Evolutionary conservation across 805 yeast species (phyloP), one percentile per base, ranked within the genome.

Genomic region (Metschnikowia peoriensis): DNA sequence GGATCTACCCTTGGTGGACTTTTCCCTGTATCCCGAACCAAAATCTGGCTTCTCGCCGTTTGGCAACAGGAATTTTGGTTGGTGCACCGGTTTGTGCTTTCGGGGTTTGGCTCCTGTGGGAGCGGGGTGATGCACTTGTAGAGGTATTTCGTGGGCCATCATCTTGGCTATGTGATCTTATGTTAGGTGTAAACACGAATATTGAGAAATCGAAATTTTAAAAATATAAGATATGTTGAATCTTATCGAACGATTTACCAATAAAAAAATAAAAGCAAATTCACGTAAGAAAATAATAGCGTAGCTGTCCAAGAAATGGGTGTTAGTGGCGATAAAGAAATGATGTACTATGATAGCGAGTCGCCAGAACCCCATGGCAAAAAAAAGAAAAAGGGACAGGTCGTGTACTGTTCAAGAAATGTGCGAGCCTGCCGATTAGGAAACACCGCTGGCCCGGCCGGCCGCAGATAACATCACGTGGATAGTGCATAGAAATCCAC

Each of bases 141-240:
- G 48, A 38, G 75, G 72, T 56, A 65, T 50, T 58, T 70, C 74
- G 55, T 69, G 75, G 12, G 70, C 59, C 59, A 59, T 57, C 62
- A 59, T 59, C 39, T 44, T 57, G 47, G 41, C 49, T 15, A 34
- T 41, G 44, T 28, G 32, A 29, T 41, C 45, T 49, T 35, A n/a
- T 32, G 35, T 38, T 40, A 22, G 38, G 41, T 41, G 29, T 29
- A 15, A 35, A 14, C 29, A 28, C 34, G 41, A 28, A 16, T 34
- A 17, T 22, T n/a, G 39, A 8, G 6, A 15, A 37, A 47, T 27
- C 41, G 37, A 29, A 47, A 41, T 22, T 7, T 35, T 27, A 34
- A 35, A 47, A 28, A 34, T 14, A 16, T 22, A 15, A 22, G 16
- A 10, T 46, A 17, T 22, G 8, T 17, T 39, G 38, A 42, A 37